Base-by-base conservation (phyloP, 441 rosid genomes). In the Viola pubescens region DNA sequence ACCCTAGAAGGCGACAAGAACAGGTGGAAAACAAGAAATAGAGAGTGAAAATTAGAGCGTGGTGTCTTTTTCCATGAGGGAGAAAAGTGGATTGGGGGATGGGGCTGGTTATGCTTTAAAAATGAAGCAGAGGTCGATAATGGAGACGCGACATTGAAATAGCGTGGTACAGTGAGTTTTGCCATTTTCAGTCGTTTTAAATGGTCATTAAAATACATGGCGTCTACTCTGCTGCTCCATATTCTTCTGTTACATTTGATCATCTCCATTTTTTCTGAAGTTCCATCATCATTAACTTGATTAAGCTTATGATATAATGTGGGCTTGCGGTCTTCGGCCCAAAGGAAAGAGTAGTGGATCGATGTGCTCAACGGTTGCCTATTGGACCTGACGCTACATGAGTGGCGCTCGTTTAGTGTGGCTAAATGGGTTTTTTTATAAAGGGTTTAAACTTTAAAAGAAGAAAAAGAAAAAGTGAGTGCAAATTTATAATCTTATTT, bases 131-230 rank as follows among this genome's bases (percentile, higher is more conserved):
- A 49, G 13, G 19, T 48, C 64, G 26, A 38, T 8, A 59, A 48
- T 49, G 26, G 9, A 58, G 48, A 9, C 49, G 3, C 60, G 64
- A 53, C 34, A 5, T 37, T 53, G 66, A 54, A 7, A 67, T 46
- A 50, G 50, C 1, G 65, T 19, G 40, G 39, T 40, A 52, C 10
- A 48, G 48, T 12, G 60, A 60, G 55, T 51, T 48, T 59, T 66
- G 63, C 73, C 66, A 54, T 70, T 45, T 56, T 64, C 43, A 26
- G 58, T 54, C 61, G 65, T 69, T 46, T 9, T 46, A 46, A 5
- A 6, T 8, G 49, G 49, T 46, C 49, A 6, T 12, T 46, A 6
- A 9, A 43, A 9, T 6, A 43, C 10, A 43, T 6, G 7, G 46
- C 10, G 46, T 43, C 46, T 43, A 43, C 10, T 6, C 46, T 43